Base-by-base conservation (phyloP, 2,329 filamentous ascomycete species). In the Colletotrichum orchidophilum region DNA sequence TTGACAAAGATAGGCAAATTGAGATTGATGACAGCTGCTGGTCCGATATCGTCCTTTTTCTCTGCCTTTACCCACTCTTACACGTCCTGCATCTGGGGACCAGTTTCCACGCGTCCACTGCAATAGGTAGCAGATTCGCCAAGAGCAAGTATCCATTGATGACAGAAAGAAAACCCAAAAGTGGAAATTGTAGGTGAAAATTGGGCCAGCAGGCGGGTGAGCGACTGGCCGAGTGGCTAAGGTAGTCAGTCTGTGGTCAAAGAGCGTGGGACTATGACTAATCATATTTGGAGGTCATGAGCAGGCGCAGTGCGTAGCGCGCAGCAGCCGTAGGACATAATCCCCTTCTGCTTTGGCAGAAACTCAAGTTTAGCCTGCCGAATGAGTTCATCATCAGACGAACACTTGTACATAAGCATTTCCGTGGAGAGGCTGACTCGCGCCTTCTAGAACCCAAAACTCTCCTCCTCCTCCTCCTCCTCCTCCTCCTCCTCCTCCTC, bases 21-120 rank as follows among this genome's bases (percentile, higher is more conserved):
- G 50, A 52, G n/a, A 68, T 33, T 21, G 26, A 62, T 55, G 57
- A 58, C 13, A 68, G 31, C 6, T 29, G 8, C 26, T 39, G 52
- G 21, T 71, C 69, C 65, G 69, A 71, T 71, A 54, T 71, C 69
- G 59, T 71, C 50, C 46, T 26, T n/a, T 49, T 24, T 29, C 59
- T 33, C 31, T 26, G 21, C 50, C 58, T 29, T 63, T 68, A 68
- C 54, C 64, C 64, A 69, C 58, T 26, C 15, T 26, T 6, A 46
- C 9, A 42, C n/a, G 5, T 33, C 26, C 29, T 68, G 29, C 58
- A 57, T 11, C 63, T 59, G 68, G 68, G 39, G 42, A 59, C 53
- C 9, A 59, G 52, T 71, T 68, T 27, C 64, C 68, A 71, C 52
- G 63, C 27, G 24, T 42, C 63, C 58, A 58, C 68, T 58, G 68